phyloP scores from a whole-genome alignment of 345 rosid genomes.

The Turritis glabra region DNA sequence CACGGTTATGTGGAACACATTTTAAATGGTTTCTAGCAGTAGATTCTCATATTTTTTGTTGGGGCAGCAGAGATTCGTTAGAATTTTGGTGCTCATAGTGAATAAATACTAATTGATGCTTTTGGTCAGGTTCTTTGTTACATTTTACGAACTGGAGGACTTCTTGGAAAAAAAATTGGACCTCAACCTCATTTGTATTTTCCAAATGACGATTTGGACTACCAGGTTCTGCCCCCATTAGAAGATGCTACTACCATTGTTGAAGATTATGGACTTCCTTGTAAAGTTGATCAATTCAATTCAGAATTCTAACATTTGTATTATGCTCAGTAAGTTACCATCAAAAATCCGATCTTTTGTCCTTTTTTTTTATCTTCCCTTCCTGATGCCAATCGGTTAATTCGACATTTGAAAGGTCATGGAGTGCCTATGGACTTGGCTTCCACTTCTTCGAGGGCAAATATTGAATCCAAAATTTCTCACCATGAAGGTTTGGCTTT shows the following conservation, averaged over 20 bases:
- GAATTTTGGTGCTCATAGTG: not conserved
- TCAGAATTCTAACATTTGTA: conserved; percentile 63
- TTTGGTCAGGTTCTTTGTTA: conserved; percentile 77
- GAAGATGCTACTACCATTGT: conserved; percentile 83
- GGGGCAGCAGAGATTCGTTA: not conserved
- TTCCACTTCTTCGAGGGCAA: conserved; percentile 73
- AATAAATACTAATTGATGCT: not conserved
- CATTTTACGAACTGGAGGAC: conserved; percentile 84
- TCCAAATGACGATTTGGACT: conserved; percentile 83
- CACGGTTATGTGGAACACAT: not conserved
- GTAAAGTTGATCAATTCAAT: conserved; percentile 62
- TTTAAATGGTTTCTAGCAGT: not conserved
- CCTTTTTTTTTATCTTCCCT: conserved; percentile 48
- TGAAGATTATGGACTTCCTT: conserved; percentile 82
- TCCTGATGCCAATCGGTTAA: conserved; percentile 81
- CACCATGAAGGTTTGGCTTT: conserved; percentile 64
- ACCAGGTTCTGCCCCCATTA: conserved; percentile 71
- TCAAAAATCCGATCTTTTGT: too few relatives aligned
- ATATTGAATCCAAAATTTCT: conserved; percentile 70
- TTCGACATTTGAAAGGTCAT: conserved; percentile 67
- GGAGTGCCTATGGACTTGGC: conserved; percentile 82
- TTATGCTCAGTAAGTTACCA: conserved; percentile 52
- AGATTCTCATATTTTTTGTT: not conserved
- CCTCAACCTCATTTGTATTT: conserved; percentile 68
- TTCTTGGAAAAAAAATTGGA: conserved; percentile 66